Evolutionary conservation across 345 rosid genomes (phyloP).

Genomic region (Aquilaria sinensis): DNA sequence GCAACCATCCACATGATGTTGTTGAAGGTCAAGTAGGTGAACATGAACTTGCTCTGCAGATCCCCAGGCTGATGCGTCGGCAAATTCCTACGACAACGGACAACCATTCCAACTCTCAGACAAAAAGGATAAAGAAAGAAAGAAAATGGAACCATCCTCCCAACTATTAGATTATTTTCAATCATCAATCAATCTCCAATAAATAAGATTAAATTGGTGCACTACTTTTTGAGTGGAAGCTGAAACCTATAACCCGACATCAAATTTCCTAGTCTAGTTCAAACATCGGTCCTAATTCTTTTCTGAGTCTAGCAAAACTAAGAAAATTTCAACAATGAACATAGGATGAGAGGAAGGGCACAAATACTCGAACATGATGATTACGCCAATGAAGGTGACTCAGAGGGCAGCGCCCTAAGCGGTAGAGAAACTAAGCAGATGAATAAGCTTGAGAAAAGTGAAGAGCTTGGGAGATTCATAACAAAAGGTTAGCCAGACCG

Average conservation of each 20-base stretch:
- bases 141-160: neutral
- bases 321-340: neutral
- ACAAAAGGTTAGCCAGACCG: no score
- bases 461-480: conserved; percentile 23
- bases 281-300: neutral
- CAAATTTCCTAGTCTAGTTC: neutral
- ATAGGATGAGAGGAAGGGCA: neutral
- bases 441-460: conserved; percentile 66
- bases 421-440: conserved; percentile 85
- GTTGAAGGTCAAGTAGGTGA: no score
- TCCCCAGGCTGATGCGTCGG: conserved; percentile 97
- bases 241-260: neutral
- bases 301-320: neutral
- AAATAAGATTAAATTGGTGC: neutral
- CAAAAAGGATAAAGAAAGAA: neutral
- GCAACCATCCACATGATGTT: no score
- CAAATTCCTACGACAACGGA: conserved; percentile 43
- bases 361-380: conserved; percentile 92
- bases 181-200: no score
- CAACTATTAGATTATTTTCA: no score
- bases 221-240: no score
- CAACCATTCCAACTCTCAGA: neutral
- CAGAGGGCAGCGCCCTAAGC: conserved; percentile 95
- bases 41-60: conserved; percentile 70
- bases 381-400: conserved; percentile 98